A percentile compares a stretch with the other conserved stretches of the same genome.
Conservation (phyloP, 148 eudicot genomes). For the Diospyros lotus region DNA sequence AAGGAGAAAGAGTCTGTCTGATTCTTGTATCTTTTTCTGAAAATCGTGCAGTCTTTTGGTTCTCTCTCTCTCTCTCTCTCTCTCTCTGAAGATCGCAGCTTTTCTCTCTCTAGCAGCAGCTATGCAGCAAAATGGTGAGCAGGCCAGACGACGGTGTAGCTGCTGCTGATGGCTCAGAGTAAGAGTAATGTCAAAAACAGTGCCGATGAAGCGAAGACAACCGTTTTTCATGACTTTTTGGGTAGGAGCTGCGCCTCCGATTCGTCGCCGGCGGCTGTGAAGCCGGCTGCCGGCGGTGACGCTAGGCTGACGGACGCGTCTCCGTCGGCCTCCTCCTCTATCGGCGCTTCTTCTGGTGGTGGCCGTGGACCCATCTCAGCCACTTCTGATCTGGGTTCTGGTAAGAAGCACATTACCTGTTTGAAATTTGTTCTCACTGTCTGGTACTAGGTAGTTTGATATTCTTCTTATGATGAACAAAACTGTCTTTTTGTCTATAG, state of each 20-base stretch:
- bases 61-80: not conserved
- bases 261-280: slow-evolving; percentile 23
- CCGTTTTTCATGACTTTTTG: slow-evolving; percentile 61
- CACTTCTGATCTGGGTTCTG: slow-evolving; percentile 48
- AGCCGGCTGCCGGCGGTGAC: not conserved
- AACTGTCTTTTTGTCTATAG: not conserved
- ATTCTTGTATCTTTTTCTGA: slow-evolving; percentile 24
- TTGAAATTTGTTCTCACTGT: slow-evolving; percentile 5
- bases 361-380: slow-evolving; percentile 32
- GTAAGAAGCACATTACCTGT: slow-evolving; percentile 18
- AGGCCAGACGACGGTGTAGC: slow-evolving; percentile 27
- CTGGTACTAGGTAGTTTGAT: not conserved
- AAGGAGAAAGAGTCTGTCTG: too few species aligned
- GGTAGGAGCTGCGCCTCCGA: slow-evolving; percentile 30
- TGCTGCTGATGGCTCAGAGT: slow-evolving; percentile 27
- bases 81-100: not conserved
- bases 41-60: slow-evolving; percentile 32
- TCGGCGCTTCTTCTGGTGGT: slow-evolving; percentile 30
- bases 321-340: slow-evolving; percentile 25
- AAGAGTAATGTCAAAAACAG: slow-evolving; percentile 18
- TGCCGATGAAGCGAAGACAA: slow-evolving; percentile 29
- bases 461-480: slow-evolving; percentile 11
- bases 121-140: slow-evolving; percentile 11
- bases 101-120: slow-evolving; percentile 6
- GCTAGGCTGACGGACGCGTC: slow-evolving; percentile 28